Base-by-base conservation (phyloP, 257 asterid species). In the Voacanga thouarsii region DNA sequence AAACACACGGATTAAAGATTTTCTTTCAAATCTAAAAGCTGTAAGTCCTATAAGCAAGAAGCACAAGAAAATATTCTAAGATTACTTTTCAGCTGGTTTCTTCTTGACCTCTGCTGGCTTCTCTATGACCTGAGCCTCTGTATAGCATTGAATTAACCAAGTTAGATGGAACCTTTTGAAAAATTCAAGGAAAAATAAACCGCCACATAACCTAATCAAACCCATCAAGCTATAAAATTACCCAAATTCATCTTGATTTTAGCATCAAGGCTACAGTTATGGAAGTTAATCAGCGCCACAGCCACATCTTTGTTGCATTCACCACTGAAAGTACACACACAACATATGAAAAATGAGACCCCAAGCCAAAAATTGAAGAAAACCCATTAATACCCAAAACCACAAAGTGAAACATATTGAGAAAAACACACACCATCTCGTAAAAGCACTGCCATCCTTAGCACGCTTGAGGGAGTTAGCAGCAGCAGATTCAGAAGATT, bases 401-500 rank as follows among this genome's bases (percentile, higher is more conserved):
- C 18, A n/a, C 0, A 68, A 19, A 18, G 12, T 10, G 7, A 41
- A 19, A 7, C 2, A 16, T 0, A 23, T 9, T 51, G 14, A 23
- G 0, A 16, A 30, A 74, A 0, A 15, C 80, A 55, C 39, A 94
- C 28, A 94, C 98, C 98, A 92, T 80, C 81, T 88, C 77, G 96
- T 87, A 56, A 94, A 94, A 65, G 97, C 98, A n/a, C 96, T 91
- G 76, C 96, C 97, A 26, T 94, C 88, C 78, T 79, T 92, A 49
- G 98, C 98, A 8, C 98, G 96, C 18, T 90, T 91, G 85, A 90
- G 94, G 56, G 87, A 71, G 5, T 59, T 57, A 26, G 59, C 28
- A 70, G 30, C 3, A 44, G 79, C 8, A 47, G 77, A 18, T 19
- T 68, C 7, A 49, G 26, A 21, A 21, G 72, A 57, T 2, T 78